phyloP scores from a whole-genome alignment of 179 eudicot species.

The Spinacia oleracea region DNA sequence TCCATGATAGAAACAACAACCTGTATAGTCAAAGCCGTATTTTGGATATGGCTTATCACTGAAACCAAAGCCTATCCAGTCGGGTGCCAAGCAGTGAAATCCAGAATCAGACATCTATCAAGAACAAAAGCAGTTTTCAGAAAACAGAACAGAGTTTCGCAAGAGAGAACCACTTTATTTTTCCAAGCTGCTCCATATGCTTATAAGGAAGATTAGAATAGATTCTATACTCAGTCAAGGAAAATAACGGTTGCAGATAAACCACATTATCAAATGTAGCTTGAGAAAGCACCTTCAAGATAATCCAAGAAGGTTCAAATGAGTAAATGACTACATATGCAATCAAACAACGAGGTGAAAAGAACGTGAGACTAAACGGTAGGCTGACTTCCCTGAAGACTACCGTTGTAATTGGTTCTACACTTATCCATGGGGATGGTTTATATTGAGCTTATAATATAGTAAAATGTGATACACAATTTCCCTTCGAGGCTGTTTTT shows the following conservation, averaged over 20 bases:
- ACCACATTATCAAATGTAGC: neutral
- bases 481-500: too few relatives aligned
- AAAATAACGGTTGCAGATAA: neutral
- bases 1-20: conserved; percentile 32
- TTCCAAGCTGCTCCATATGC: neutral
- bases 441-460: too few relatives aligned
- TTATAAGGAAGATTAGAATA: neutral
- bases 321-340: neutral
- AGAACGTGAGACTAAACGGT: neutral
- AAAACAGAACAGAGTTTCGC: neutral
- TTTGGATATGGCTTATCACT: conserved; percentile 97
- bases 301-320: neutral
- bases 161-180: neutral
- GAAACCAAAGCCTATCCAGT: conserved; percentile 99
- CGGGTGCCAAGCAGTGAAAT: conserved; percentile 96
- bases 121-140: conserved; percentile 16
- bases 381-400: neutral
- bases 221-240: neutral
- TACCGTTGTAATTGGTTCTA: too few relatives aligned
- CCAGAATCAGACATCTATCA: conserved; percentile 89
- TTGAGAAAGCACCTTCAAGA: neutral
- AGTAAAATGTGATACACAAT: too few relatives aligned
- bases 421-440: too few relatives aligned
- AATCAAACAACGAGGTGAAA: neutral
- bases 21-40: conserved; percentile 94